Percentiles rank a stretch among this genome's conserved stretches.
Evolutionary conservation across 306 rosid genomes (phyloP).

Genomic region (Vicia villosa): DNA sequence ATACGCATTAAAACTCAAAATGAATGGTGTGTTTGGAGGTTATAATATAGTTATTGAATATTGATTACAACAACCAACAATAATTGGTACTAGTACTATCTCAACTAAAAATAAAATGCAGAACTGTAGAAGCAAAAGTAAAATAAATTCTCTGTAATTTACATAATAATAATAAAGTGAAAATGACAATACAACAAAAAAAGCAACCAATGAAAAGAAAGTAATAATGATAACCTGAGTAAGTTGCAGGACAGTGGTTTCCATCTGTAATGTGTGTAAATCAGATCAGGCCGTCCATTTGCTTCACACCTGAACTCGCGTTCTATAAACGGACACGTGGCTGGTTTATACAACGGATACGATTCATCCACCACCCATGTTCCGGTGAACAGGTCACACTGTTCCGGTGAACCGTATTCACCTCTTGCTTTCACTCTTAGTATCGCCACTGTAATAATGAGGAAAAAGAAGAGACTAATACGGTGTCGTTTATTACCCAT

Average conservation of each 20-base stretch:
- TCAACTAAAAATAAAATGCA: background rate
- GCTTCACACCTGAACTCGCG: conserved; percentile 70
- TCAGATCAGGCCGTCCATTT: conserved; percentile 78
- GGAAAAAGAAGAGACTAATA: background rate
- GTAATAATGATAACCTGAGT: conserved; percentile 46
- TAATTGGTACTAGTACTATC: background rate
- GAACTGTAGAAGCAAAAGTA: background rate
- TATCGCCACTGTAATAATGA: background rate
- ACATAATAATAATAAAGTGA: background rate
- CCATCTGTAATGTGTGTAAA: conserved; percentile 75
- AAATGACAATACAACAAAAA: background rate
- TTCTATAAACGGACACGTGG: conserved; percentile 69
- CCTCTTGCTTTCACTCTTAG: background rate
- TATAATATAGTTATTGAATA: background rate
- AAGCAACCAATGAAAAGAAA: background rate
- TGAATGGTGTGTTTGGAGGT: too few species aligned
- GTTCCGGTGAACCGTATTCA: background rate
- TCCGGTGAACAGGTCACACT: conserved; percentile 70
- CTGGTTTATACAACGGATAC: conserved; percentile 63
- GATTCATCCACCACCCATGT: conserved; percentile 64
- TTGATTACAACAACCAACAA: background rate
- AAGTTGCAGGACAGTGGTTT: conserved; percentile 68
- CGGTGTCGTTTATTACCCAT: conserved; percentile 3
- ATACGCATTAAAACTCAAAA: too few species aligned
- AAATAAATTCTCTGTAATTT: too few species aligned